Evolutionary conservation across 257 asterid genomes (phyloP).

Genomic region (Nemophila menziesii): DNA sequence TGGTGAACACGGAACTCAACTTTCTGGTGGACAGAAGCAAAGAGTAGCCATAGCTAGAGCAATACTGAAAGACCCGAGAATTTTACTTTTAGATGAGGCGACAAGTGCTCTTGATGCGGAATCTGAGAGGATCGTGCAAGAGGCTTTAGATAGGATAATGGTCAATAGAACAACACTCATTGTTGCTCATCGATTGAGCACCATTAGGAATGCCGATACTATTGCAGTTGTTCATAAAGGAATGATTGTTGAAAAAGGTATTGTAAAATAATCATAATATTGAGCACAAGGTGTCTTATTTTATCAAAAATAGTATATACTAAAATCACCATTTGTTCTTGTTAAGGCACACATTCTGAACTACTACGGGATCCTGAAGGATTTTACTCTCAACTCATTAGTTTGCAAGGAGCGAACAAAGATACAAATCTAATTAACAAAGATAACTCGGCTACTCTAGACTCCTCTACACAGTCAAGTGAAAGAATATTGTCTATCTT

Average conservation of each 20-base stretch:
- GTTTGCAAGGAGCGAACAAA: conserved; percentile 31
- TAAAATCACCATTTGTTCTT: background rate
- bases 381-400: conserved; percentile 48
- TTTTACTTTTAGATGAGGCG: conserved; percentile 65
- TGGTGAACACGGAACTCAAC: conserved; percentile 71
- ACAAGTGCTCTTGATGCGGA: conserved; percentile 72
- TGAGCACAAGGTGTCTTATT: background rate
- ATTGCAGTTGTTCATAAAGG: background rate
- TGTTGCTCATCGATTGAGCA: conserved; percentile 1
- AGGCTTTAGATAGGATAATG: conserved; percentile 23
- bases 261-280: background rate
- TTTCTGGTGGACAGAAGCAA: conserved; percentile 77
- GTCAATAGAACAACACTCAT: conserved; percentile 1
- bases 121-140: conserved; percentile 1
- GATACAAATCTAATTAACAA: conserved; percentile 20
- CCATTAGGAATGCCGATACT: background rate
- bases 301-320: background rate
- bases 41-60: conserved; percentile 74
- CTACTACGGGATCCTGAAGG: conserved; percentile 49
- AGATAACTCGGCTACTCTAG: conserved; percentile 27
- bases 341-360: conserved; percentile 38
- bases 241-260: conserved; percentile 4
- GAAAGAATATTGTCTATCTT: conserved; percentile 28
- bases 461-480: conserved; percentile 40
- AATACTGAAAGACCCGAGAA: conserved; percentile 53